Percentiles rank a stretch among this genome's conserved stretches.
Evolutionary conservation across 2,329 filamentous ascomycete species (phyloP).

Genomic region (Alternaria metachromatica): DNA sequence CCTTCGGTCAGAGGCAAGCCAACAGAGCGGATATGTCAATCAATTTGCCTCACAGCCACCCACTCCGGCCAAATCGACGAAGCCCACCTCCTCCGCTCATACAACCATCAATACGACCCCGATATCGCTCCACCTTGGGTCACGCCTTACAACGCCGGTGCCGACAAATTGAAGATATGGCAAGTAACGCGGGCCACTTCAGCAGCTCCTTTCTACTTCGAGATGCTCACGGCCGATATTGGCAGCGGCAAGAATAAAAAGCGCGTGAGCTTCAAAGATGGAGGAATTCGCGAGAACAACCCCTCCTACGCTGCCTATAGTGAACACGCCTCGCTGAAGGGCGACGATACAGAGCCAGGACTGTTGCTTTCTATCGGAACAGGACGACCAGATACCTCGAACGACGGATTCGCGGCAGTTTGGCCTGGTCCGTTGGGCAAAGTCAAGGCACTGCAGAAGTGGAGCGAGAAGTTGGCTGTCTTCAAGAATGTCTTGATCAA

Average conservation of each 20-base stretch:
- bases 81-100: slow-evolving; percentile 58
- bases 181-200: slow-evolving; percentile 60
- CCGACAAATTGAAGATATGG: slow-evolving; percentile 57
- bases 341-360: slow-evolving; percentile 52
- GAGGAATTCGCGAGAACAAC: slow-evolving; percentile 60
- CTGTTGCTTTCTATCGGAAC: slow-evolving; percentile 57
- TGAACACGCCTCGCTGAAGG: slow-evolving; percentile 56
- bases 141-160: slow-evolving; percentile 56
- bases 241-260: slow-evolving; percentile 42
- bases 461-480: slow-evolving; percentile 58
- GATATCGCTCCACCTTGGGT: slow-evolving; percentile 54
- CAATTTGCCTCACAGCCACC: slow-evolving; percentile 58
- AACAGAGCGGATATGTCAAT: slow-evolving; percentile 47
- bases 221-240: slow-evolving; percentile 56
- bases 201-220: slow-evolving; percentile 61
- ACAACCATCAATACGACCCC: slow-evolving; percentile 54
- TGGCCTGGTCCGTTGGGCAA: slow-evolving; percentile 56
- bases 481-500: slow-evolving; percentile 60
- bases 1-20: slow-evolving; percentile 17
- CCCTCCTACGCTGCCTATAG: slow-evolving; percentile 56
- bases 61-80: slow-evolving; percentile 56
- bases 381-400: slow-evolving; percentile 52
- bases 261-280: slow-evolving; percentile 54
- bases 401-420: slow-evolving; percentile 56
- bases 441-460: slow-evolving; percentile 51